phyloP scores from a whole-genome alignment of 768 basidiomycete species.

The Gloeophyllum trabeum region DNA sequence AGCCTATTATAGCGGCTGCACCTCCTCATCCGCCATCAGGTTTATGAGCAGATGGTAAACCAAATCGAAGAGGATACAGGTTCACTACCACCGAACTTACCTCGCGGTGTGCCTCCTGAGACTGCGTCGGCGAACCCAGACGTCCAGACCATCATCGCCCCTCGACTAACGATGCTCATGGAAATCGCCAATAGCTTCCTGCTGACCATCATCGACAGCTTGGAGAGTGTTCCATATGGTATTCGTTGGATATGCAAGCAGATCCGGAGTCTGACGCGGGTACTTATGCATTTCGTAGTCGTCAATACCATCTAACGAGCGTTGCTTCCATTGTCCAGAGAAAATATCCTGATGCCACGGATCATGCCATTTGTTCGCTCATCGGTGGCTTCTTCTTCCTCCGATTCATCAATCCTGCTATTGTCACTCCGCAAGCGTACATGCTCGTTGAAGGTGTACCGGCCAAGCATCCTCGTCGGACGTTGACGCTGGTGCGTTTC shows the following conservation, averaged over 20 bases:
- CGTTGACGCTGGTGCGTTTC: conserved; percentile 67
- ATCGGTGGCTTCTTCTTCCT: conserved; percentile 99
- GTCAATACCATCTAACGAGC: neutral
- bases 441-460: conserved; percentile 99
- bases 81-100: conserved; percentile 79
- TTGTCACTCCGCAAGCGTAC: conserved; percentile 98
- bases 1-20: neutral
- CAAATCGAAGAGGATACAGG: conserved; percentile 99
- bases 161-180: conserved; percentile 97
- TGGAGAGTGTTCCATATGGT: conserved; percentile 98
- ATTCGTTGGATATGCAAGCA: conserved; percentile 99
- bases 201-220: conserved; percentile 93
- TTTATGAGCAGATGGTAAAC: conserved; percentile 99
- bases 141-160: conserved; percentile 96
- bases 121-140: conserved; percentile 89
- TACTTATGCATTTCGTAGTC: conserved; percentile 17
- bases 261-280: conserved; percentile 91
- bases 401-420: conserved; percentile 98
- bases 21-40: conserved; percentile 31
- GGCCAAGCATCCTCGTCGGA: conserved; percentile 94
- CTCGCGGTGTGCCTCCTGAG: conserved; percentile 89
- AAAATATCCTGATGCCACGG: conserved; percentile 97
- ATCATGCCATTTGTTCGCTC: conserved; percentile 95
- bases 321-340: conserved; percentile 37
- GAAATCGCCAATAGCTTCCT: conserved; percentile 98